Evolutionary conservation across 2,329 filamentous ascomycete genomes (phyloP).

Genomic region (Fusarium albosuccineum): DNA sequence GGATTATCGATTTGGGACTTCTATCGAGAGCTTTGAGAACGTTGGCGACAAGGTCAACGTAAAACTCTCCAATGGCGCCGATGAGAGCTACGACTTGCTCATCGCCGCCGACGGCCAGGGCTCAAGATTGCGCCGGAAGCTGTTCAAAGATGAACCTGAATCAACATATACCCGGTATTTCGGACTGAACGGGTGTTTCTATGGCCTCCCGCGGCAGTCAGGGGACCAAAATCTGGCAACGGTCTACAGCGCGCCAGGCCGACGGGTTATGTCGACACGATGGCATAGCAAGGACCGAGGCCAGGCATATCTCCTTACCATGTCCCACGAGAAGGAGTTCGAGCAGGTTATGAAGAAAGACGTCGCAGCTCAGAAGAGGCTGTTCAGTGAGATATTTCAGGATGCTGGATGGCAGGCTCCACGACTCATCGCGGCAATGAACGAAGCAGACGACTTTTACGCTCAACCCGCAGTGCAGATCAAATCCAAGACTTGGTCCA

Average conservation of each 20-base stretch:
- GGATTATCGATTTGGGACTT: slow-evolving; percentile 29
- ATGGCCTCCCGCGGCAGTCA: slow-evolving; percentile 11
- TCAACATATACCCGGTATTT: slow-evolving; percentile 18
- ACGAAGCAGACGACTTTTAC: slow-evolving; percentile 59
- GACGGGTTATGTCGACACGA: slow-evolving; percentile 28
- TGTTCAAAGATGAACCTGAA: slow-evolving; percentile 26
- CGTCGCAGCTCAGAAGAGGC: slow-evolving; percentile 53
- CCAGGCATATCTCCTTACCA: slow-evolving; percentile 46
- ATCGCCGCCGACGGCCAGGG: slow-evolving; percentile 33
- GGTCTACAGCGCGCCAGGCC: slow-evolving; percentile 23
- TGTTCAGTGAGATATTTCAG: slow-evolving; percentile 55
- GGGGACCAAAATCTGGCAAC: slow-evolving; percentile 26
- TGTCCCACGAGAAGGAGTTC: slow-evolving; percentile 48
- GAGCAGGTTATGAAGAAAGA: slow-evolving; percentile 39
- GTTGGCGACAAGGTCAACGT: slow-evolving; percentile 24
- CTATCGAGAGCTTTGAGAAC: slow-evolving; percentile 25
- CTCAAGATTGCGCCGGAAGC: slow-evolving; percentile 14
- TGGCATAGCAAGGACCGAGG: slow-evolving; percentile 39
- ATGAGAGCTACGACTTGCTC: slow-evolving; percentile 31
- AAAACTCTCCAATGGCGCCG: slow-evolving; percentile 6
- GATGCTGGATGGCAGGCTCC: slow-evolving; percentile 61
- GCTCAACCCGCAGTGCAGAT: slow-evolving; percentile 58
- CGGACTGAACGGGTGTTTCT: slow-evolving; percentile 28
- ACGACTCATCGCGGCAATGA: slow-evolving; percentile 54
- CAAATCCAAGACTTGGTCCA: slow-evolving; percentile 51